Base-by-base conservation (phyloP, 495 filamentous ascomycete species). In the Poronia punctata region DNA sequence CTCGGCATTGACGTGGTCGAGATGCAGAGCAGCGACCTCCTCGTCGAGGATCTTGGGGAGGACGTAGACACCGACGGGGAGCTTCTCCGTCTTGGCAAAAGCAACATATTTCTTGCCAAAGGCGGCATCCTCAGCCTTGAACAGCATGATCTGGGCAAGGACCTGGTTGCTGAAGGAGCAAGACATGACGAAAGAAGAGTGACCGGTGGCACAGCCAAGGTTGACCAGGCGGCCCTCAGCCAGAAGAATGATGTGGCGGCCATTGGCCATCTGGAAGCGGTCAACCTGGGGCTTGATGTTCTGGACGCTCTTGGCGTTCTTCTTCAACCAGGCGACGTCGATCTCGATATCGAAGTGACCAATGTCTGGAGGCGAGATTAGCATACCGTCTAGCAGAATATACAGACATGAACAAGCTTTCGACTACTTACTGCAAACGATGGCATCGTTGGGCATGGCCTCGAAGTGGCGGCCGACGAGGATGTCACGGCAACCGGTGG, bases 101-200 rank as follows among this genome's bases (percentile, higher is more conserved):
- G 96, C 92, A 57, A 85, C 74, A 69, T 97, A 96, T 76, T 95
- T 95, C 64, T 81, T 69, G 64, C 83, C 78, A 65, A 97, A 98
- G 37, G 68, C 83, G 57, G 73, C 75, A 56, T 98, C 90, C 62
- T 83, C 76, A 53, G 81, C 80, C 81, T 97, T 97, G 83, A 70
- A 98, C 49, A 98, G 76, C 74, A 95, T 84, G 70, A 98, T 98
- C 74, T 98, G 92, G 19, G 92, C 92, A 61, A 98, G 86, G 50
- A 96, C 92, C 78, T 98, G 92, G 81, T 98, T 98, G 75, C 90
- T 95, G 84, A 98, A 98, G 47, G 89, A 96, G 85, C 92, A 98
- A 50, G 87, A 94, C 92, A 98, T 96, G 78, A 98, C 92, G 73
- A 98, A 98, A 34, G 90, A 96, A 54, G 89, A 95, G 84, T 98